These are phyloP conservation scores for Beverwykella pulmonaria DNA, from an alignment of 495 filamentous ascomycete species.

Conservation along the genomic window DNA sequence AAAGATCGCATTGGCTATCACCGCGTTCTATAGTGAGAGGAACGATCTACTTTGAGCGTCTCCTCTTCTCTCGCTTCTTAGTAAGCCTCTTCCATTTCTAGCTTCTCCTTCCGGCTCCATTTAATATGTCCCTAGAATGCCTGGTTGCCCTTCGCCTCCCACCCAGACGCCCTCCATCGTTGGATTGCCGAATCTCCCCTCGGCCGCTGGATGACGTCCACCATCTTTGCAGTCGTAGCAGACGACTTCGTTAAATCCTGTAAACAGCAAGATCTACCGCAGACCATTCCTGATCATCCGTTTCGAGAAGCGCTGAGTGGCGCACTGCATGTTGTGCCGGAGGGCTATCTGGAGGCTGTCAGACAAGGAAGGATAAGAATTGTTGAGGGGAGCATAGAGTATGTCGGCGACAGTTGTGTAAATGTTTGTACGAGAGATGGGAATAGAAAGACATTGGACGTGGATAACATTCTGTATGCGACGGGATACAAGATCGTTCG, in stretches of 20 bases:
- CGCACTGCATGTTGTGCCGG: slow-evolving; percentile 8
- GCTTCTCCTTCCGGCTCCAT: no score
- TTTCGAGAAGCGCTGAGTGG: slow-evolving; percentile 6
- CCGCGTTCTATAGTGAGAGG: slow-evolving; percentile 4
- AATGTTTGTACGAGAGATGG: neutral
- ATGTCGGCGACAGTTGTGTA: neutral
- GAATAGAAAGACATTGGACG: neutral
- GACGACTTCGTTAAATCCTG: slow-evolving; percentile 14
- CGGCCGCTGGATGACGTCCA: slow-evolving; percentile 4
- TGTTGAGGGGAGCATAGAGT: neutral
- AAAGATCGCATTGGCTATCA: slow-evolving; percentile 13
- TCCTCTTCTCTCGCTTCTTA: slow-evolving; percentile 12
- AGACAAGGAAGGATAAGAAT: neutral
- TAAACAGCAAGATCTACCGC: slow-evolving; percentile 4
- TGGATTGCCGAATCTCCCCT: slow-evolving; percentile 2
- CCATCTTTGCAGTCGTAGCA: neutral
- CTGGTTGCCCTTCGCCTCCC: slow-evolving; percentile 7
- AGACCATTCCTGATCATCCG: slow-evolving; percentile 15
- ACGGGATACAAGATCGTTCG: slow-evolving; percentile 19
- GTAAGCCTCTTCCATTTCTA: no score
- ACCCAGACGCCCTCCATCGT: slow-evolving; percentile 3
- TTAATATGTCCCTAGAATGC: neutral
- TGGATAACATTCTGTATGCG: slow-evolving; percentile 14
- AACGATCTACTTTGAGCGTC: slow-evolving; percentile 3
- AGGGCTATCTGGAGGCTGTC: slow-evolving; percentile 9